These are phyloP conservation scores for Quercus robur DNA, from an alignment of 306 rosid species.

Conservation along the genomic window DNA sequence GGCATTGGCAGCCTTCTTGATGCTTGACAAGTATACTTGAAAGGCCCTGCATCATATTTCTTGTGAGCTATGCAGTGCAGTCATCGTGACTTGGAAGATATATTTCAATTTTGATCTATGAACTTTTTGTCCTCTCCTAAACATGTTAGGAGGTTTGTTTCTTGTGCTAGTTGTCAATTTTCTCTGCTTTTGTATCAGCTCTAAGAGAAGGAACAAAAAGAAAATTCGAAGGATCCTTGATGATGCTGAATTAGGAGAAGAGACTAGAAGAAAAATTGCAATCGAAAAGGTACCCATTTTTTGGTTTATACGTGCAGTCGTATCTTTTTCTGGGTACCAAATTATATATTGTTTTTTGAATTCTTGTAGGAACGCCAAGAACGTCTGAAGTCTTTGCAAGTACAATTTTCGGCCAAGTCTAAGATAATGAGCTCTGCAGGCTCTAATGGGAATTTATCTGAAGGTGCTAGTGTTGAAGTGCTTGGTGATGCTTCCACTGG, in stretches of 20 bases:
- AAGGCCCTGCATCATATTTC: neutral
- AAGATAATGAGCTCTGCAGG: slow-evolving; percentile 47
- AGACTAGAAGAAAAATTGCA: slow-evolving; percentile 88
- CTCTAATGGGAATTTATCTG: slow-evolving; percentile 64
- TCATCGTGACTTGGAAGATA: neutral
- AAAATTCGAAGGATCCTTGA: slow-evolving; percentile 91
- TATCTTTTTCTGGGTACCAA: slow-evolving; percentile 1
- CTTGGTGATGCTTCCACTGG: slow-evolving; percentile 79
- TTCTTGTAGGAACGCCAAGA: slow-evolving; percentile 88
- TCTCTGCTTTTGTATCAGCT: slow-evolving; percentile 37
- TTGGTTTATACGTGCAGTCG: slow-evolving; percentile 4
- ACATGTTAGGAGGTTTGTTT: neutral
- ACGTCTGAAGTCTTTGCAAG: slow-evolving; percentile 79
- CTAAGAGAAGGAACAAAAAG: slow-evolving; percentile 76
- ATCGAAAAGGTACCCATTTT: slow-evolving; percentile 71
- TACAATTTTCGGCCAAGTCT: slow-evolving; percentile 71
- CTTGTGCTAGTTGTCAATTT: neutral
- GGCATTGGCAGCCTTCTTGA: too few relatives aligned
- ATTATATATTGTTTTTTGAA: slow-evolving; percentile 15
- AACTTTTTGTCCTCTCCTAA: neutral
- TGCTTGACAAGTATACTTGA: too few relatives aligned
- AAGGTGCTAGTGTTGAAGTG: slow-evolving; percentile 69
- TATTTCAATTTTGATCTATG: neutral
- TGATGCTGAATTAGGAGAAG: slow-evolving; percentile 97
- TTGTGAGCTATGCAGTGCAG: slow-evolving; percentile 4